phyloP scores from a whole-genome alignment of 257 asterid genomes.

The Jacaranda copaia region DNA sequence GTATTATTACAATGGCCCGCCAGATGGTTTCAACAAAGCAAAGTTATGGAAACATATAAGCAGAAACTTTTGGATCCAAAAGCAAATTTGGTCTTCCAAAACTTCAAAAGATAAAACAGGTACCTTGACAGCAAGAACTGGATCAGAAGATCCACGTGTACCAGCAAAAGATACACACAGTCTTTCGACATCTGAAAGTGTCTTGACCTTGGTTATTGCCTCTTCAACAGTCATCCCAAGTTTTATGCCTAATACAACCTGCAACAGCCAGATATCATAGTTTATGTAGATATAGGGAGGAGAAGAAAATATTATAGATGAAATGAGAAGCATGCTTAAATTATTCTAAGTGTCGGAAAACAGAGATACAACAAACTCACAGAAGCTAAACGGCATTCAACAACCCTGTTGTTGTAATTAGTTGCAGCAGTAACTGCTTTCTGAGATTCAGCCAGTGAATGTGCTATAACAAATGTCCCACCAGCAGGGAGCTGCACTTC shows the following conservation, averaged over 20 bases:
- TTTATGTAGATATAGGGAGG: not conserved
- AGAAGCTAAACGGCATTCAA: constrained; percentile 93
- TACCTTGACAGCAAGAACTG: constrained; percentile 87
- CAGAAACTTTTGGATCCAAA: not conserved
- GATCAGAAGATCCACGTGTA: constrained; percentile 76
- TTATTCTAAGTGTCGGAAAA: constrained; percentile 2
- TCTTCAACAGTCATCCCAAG: constrained; percentile 82
- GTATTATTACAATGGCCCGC: too few relatives aligned
- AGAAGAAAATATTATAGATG: not conserved
- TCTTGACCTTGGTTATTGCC: constrained; percentile 71
- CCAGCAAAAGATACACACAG: constrained; percentile 78
- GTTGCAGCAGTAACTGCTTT: constrained; percentile 97
- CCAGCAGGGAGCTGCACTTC: constrained; percentile 93
- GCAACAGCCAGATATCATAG: constrained; percentile 36
- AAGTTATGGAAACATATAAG: not conserved
- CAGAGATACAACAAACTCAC: constrained; percentile 51
- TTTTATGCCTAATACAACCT: constrained; percentile 86
- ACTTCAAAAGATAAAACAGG: too few relatives aligned
- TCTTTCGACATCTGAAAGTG: constrained; percentile 94
- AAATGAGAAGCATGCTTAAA: not conserved
- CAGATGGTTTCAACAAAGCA: not conserved
- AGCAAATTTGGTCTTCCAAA: not conserved
- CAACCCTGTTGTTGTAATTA: constrained; percentile 92
- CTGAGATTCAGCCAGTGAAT: constrained; percentile 93
- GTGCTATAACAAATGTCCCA: constrained; percentile 88